These are phyloP conservation scores for Leptosphaerulina australis DNA, from an alignment of 2,329 filamentous ascomycete genomes.

Conservation along the genomic window DNA sequence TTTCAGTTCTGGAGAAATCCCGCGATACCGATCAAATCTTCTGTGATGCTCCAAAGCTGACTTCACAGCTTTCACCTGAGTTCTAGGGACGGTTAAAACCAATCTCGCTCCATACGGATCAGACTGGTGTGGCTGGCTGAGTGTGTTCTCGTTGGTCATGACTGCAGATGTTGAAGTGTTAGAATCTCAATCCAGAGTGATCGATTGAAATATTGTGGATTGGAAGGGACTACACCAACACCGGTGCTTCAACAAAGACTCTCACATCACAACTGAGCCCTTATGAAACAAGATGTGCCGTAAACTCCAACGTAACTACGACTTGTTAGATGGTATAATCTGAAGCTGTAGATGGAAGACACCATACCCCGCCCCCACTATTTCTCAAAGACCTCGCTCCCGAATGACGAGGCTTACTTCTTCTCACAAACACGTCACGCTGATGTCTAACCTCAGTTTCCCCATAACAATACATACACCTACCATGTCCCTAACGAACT, in stretches of 20 bases:
- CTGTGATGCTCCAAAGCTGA: slow-evolving; percentile 41
- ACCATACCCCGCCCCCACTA: slow-evolving; percentile 36
- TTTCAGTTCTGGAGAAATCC: slow-evolving; percentile 32
- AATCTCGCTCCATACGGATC: not conserved
- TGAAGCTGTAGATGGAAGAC: not conserved
- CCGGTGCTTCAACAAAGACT: not conserved
- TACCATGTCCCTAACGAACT: slow-evolving; percentile 53
- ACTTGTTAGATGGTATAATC: too few species aligned
- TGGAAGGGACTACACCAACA: not conserved
- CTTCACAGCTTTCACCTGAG: slow-evolving; percentile 50
- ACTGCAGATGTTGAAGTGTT: slow-evolving; percentile 1
- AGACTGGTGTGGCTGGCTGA: not conserved
- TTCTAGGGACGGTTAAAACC: slow-evolving; percentile 35
- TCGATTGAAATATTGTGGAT: not conserved
- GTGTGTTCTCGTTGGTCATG: not conserved
- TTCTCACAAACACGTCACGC: not conserved
- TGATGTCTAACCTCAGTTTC: slow-evolving; percentile 3
- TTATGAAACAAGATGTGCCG: not conserved
- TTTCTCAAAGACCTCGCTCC: slow-evolving; percentile 3
- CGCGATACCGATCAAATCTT: slow-evolving; percentile 36
- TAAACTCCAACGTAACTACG: too few species aligned
- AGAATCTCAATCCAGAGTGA: not conserved
- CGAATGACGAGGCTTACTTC: slow-evolving; percentile 20
- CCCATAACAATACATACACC: not conserved
- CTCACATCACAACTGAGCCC: not conserved